Evolutionary conservation across 179 eudicot species (phyloP), one percentile per base, ranked within the genome.

Genomic region (Sideroxylon spinosum): DNA sequence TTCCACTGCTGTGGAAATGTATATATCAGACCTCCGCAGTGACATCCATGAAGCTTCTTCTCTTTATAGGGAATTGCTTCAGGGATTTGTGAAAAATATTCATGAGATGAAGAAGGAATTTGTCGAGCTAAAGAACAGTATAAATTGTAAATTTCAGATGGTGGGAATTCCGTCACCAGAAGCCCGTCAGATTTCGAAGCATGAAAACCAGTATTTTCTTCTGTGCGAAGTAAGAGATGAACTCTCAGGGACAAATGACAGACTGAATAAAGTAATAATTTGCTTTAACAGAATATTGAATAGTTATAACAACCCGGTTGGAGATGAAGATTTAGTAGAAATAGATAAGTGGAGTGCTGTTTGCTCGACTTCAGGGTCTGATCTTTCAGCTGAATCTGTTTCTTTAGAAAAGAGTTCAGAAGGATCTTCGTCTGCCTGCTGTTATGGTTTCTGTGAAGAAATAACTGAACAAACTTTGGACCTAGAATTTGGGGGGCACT

Each of bases 191-290:
- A 28, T 29, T 13, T 56, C 56, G 9, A 57, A 70, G 73, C 74
- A 71, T 71, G 83, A 75, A 57, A 79, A 74, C 52, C 82, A 75
- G 71, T 62, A 56, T 44, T 65, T 70, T 55, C 57, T 81, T 76
- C 76, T 77, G 50, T 25, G 69, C 61, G 75, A 72, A 71, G 74
- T 84, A 74, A 64, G 70, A 48, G 78, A 81, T 56, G 86, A 86
- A 81, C 86, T 88, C 62, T 69, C 72, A 26, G 76, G 84, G 73
- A 78, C 79, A 82, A 84, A 85, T 73, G 57, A 71, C 62, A 84
- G 77, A 72, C 82, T 88, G 61, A 62, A 75, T 67, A 60, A 64
- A 20, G 59, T 86, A 37, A 85, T 48, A 63, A 82, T 76, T 46
- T 56, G 73, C 60, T 68, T 80, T 37, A 52, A 68, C 69, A 68